Evolutionary conservation across 1,284 basidiomycete species (phyloP).

Genomic region (Inonotus hispidus): DNA sequence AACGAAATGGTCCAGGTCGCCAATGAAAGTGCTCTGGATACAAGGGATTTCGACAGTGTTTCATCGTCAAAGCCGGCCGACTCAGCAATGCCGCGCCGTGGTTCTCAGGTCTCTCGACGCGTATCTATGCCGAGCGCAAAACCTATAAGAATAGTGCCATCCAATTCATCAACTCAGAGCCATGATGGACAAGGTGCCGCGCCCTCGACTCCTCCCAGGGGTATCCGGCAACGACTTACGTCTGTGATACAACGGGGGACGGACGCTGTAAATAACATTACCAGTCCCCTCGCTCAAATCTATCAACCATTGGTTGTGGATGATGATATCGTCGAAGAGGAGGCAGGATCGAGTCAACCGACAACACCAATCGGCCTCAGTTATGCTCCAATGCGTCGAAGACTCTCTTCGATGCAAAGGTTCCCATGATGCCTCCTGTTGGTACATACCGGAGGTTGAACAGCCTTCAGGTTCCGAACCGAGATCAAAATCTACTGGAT

Average conservation of each 20-base stretch:
- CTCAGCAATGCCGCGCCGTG: slow-evolving; percentile 26
- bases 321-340: slow-evolving; percentile 31
- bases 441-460: slow-evolving; percentile 8
- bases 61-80: slow-evolving; percentile 25
- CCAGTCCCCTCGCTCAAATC: slow-evolving; percentile 67
- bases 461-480: slow-evolving; percentile 11
- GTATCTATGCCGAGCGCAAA: slow-evolving; percentile 17
- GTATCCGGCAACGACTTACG: slow-evolving; percentile 39
- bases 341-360: slow-evolving; percentile 3
- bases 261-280: slow-evolving; percentile 38
- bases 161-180: slow-evolving; percentile 17
- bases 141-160: slow-evolving; percentile 5
- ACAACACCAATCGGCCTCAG: slow-evolving; percentile 28
- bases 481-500: slow-evolving; percentile 9
- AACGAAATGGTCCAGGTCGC: slow-evolving; percentile 43
- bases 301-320: slow-evolving; percentile 62
- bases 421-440: slow-evolving; percentile 18
- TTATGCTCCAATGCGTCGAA: slow-evolving; percentile 55
- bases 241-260: slow-evolving; percentile 40
- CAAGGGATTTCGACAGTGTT: slow-evolving; percentile 31
- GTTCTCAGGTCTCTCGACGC: slow-evolving; percentile 31
- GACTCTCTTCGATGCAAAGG: slow-evolving; percentile 42
- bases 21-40: slow-evolving; percentile 51
- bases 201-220: slow-evolving; percentile 23
- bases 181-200: slow-evolving; percentile 20